Conservation (phyloP, 768 basidiomycete genomes). For the Phanerochaete carnosa region DNA sequence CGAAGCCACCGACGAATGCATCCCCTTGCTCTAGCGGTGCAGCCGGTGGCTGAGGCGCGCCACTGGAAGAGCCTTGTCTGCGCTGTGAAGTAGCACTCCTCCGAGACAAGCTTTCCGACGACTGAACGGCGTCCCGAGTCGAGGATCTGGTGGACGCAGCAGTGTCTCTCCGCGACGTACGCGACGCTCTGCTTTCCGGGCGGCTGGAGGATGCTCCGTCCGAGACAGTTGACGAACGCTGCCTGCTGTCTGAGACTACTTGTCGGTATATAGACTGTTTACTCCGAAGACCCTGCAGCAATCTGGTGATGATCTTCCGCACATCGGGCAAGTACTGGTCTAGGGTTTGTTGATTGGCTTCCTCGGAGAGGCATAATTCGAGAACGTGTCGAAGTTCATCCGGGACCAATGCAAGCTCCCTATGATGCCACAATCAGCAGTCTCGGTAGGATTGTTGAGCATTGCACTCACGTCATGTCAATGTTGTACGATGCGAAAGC, state of each 20-base stretch:
- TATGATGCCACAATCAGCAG: slow-evolving; percentile 29
- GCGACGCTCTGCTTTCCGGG: slow-evolving; percentile 54
- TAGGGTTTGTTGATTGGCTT: slow-evolving; percentile 80
- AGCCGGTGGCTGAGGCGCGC: slow-evolving; percentile 9
- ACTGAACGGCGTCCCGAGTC: slow-evolving; percentile 17
- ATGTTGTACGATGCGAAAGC: slow-evolving; percentile 86
- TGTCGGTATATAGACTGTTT: slow-evolving; percentile 89
- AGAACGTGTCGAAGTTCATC: slow-evolving; percentile 85
- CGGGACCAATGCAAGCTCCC: slow-evolving; percentile 86
- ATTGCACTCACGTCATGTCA: slow-evolving; percentile 78
- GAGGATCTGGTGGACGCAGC: slow-evolving; percentile 16
- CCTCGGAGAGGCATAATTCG: slow-evolving; percentile 89
- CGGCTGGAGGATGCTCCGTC: slow-evolving; percentile 41
- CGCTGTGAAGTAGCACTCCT: slow-evolving; percentile 38
- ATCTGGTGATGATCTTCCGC: slow-evolving; percentile 85
- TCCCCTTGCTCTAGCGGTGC: slow-evolving; percentile 31
- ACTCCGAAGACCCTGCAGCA: slow-evolving; percentile 88
- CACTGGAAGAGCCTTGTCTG: slow-evolving; percentile 22
- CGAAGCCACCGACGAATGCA: slow-evolving; percentile 53
- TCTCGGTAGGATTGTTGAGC: background rate
- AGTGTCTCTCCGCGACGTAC: slow-evolving; percentile 32
- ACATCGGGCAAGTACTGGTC: slow-evolving; percentile 89
- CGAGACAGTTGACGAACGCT: slow-evolving; percentile 40
- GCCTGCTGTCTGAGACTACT: slow-evolving; percentile 60
- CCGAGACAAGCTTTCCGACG: slow-evolving; percentile 32